Conservation (phyloP, 331 rosid genomes). For the Rosa hybrid region DNA sequence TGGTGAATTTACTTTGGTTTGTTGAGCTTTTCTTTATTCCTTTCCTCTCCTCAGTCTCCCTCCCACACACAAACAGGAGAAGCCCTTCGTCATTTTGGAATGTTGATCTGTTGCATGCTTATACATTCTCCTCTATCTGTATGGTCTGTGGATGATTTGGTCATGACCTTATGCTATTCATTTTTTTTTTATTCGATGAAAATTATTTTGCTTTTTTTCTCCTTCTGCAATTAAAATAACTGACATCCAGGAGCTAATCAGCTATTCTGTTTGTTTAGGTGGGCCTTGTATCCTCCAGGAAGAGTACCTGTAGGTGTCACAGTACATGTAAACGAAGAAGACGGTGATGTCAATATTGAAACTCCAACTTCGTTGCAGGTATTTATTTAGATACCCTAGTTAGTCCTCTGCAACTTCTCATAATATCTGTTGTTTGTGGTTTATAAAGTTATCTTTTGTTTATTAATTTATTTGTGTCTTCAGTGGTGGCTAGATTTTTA, state of each 20-base stretch:
- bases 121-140: constrained; percentile 15
- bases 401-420: constrained; percentile 22
- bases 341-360: constrained; percentile 89
- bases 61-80: not conserved
- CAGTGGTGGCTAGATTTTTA: constrained; percentile 99
- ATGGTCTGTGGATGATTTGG: constrained; percentile 10
- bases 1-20: not conserved
- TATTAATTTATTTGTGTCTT: constrained; percentile 17
- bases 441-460: constrained; percentile 1
- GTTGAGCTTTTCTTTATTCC: not conserved
- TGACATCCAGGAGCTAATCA: constrained; percentile 27
- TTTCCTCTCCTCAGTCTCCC: not conserved
- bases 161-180: constrained; percentile 11
- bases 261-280: constrained; percentile 56
- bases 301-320: constrained; percentile 94
- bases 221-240: constrained; percentile 25
- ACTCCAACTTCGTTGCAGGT: constrained; percentile 95
- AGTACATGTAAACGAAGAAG: constrained; percentile 91
- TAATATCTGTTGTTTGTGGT: not conserved
- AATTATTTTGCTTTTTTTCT: not conserved
- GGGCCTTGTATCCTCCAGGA: constrained; percentile 99
- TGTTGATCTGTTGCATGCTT: constrained; percentile 8
- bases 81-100: not conserved
- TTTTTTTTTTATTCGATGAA: not conserved
- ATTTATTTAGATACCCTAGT: constrained; percentile 20